phyloP scores from a whole-genome alignment of 2,329 filamentous ascomycete species.

The Coniochaeta prunicola region DNA sequence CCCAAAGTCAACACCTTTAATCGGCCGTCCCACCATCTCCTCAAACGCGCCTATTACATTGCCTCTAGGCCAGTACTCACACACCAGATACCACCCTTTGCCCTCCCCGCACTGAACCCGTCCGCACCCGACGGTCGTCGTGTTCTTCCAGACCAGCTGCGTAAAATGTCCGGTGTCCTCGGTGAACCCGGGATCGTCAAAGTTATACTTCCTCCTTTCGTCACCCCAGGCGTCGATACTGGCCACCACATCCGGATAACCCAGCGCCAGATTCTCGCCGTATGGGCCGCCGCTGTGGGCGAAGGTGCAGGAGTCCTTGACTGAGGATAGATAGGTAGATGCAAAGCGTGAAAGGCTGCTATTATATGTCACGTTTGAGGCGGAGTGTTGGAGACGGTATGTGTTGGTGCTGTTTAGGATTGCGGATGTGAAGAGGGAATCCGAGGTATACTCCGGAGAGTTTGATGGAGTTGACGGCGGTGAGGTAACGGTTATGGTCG shows the following conservation, averaged over 20 bases:
- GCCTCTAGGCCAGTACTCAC: conserved; percentile 62
- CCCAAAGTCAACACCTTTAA: neutral
- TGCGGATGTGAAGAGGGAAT: conserved; percentile 37
- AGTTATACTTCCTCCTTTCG: conserved; percentile 54
- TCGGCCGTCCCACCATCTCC: conserved; percentile 29
- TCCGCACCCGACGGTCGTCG: conserved; percentile 51
- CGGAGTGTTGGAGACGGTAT: conserved; percentile 58
- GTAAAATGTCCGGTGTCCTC: conserved; percentile 64
- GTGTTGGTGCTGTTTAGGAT: conserved; percentile 60
- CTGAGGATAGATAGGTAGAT: conserved; percentile 33
- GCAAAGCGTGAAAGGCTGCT: conserved; percentile 51
- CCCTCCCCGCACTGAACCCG: conserved; percentile 30
- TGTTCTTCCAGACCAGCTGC: conserved; percentile 64
- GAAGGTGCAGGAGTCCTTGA: conserved; percentile 35
- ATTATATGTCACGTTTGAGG: conserved; percentile 56
- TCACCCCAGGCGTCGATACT: conserved; percentile 61
- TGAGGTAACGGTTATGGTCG: conserved; percentile 23
- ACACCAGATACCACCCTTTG: conserved; percentile 59
- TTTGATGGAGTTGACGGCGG: conserved; percentile 24
- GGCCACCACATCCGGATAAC: conserved; percentile 51
- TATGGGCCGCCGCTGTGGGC: conserved; percentile 54
- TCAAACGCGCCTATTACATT: conserved; percentile 51
- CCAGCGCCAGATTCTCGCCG: conserved; percentile 69
- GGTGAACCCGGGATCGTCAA: conserved; percentile 44
- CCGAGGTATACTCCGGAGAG: conserved; percentile 27